Evolutionary conservation across 179 eudicot species (phyloP), one percentile per base, ranked within the genome.

Genomic region (Heliamphora pulchella): DNA sequence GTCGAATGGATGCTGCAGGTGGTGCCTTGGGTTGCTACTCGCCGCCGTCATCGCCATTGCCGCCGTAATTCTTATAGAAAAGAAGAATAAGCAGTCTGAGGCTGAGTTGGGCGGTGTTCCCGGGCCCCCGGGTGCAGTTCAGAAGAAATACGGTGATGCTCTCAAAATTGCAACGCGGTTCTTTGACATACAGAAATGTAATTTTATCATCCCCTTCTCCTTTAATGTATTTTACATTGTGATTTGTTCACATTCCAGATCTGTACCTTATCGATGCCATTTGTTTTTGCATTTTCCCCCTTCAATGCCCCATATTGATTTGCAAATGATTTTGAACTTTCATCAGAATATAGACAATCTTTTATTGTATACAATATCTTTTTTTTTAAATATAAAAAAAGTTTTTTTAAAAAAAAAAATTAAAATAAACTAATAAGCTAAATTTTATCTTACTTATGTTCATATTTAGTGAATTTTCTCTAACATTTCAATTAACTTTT

Each of bases 181-280:
- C 79, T 91, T 96, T 47, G 99, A 96, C 68, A 78, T 96, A 47
- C 99, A 96, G 80, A 93, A 92, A 87, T 86, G 99, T 95, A 83
- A 67, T 71, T 8, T 66, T n/a, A 48, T 63, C 77, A 18, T 43
- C 22, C 20, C 48, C 2, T 77, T 54, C 48, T 9, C 44, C 17
- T 10, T 22, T 3, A 0, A 51, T 39, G 0, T 8, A 31, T 74
- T 48, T 55, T 7, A 18, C 3, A 3, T 4, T 8, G 14, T 8
- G 13, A 18, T 17, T 55, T 5, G 10, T 47, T 5, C 11, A 6
- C 44, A 51, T 64, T 64, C 58, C 2, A 59, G 44, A 64, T 74
- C 22, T 50, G 8, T n/a, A 69, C 5, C 9, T 41, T 8, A 54
- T 55, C 14, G 50, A 11, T 64, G 46, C 69, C 39, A 59, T 1